Evolutionary conservation across 345 rosid species (phyloP).

Genomic region (Gossypium australe): DNA sequence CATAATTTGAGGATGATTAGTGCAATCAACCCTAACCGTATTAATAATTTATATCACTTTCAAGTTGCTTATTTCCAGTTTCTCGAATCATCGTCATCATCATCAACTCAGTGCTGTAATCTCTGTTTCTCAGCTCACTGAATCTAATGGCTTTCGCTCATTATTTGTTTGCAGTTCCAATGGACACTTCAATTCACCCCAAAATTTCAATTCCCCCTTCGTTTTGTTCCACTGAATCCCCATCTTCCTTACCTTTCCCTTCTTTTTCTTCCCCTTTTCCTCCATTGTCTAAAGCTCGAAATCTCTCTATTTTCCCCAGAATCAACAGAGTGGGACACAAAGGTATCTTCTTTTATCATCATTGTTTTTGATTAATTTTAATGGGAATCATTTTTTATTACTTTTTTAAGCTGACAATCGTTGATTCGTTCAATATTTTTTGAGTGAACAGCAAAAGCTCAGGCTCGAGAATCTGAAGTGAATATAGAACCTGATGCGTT

Average conservation of each 20-base stretch:
- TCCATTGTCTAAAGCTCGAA: slow-evolving; percentile 27
- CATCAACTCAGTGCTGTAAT: not conserved
- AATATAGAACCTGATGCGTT: slow-evolving; percentile 48
- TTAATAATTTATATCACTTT: not conserved
- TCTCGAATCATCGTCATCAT: slow-evolving; percentile 19
- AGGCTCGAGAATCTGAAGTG: slow-evolving; percentile 51
- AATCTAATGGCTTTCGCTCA: slow-evolving; percentile 53
- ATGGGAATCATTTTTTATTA: not conserved
- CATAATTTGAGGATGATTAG: no score
- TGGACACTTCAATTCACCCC: slow-evolving; percentile 22
- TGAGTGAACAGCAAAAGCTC: slow-evolving; percentile 44
- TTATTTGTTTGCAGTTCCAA: slow-evolving; percentile 44
- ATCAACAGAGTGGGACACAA: slow-evolving; percentile 20
- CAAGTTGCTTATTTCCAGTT: not conserved
- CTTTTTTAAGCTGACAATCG: not conserved
- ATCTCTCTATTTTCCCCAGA: slow-evolving; percentile 27
- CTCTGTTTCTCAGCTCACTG: not conserved
- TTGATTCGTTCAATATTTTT: slow-evolving; percentile 11
- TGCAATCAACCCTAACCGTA: no score
- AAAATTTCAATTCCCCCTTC: slow-evolving; percentile 19
- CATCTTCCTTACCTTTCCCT: slow-evolving; percentile 20
- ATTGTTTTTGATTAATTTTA: not conserved
- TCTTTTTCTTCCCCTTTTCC: slow-evolving; percentile 21
- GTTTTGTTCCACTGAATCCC: slow-evolving; percentile 9
- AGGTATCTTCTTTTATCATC: slow-evolving; percentile 25